Evolutionary conservation across 805 yeast genomes (phyloP), one percentile per base, ranked within the genome.

Genomic region (Nakazawaea populi): DNA sequence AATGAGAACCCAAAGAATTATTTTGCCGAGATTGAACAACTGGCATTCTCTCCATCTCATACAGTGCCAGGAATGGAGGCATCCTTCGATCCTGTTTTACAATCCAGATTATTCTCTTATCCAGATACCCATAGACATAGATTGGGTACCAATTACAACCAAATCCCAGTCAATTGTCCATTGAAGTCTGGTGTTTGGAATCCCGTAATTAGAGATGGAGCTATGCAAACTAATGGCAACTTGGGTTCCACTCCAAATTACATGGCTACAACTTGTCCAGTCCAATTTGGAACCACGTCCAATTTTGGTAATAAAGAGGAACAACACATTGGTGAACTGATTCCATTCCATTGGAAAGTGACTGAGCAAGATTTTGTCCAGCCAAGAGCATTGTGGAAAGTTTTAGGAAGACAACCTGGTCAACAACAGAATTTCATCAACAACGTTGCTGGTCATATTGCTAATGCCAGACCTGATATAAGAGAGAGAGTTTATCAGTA

Each of bases 131-230:
- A 86, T 64, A 83, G 95, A 67, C 86, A 87, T 72, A 79, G 95
- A 70, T 71, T 87, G 63, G 88, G 88, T 48, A 75, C 81, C 39
- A 87, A 89, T 72, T 89, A 85, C 69, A 76, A 79, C 45, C 92
- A 87, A 69, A 84, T 89, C 52, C 96, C 96, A n/a, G 90, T 87
- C 59, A 89, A 89, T 67, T 86, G 95, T 68, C 96, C 96, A 52
- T 71, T 77, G 55, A 81, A 79, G 29, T 68, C 77, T 3, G 69
- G 69, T 48, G 72, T 75, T 8, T 79, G 77, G 65, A 77, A 79
- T 59, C 96, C 96, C 31, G 83, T 82, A 60, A 78, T 83, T 59
- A 80, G 96, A 72, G 96, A 89, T 65, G 96, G 96, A 68, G 77
- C 82, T 44, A 83, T 85, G 90, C 65, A 65, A 51, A 80, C 80